phyloP scores from a whole-genome alignment of 2,329 filamentous ascomycete species.

The Graphilbum fragrans region DNA sequence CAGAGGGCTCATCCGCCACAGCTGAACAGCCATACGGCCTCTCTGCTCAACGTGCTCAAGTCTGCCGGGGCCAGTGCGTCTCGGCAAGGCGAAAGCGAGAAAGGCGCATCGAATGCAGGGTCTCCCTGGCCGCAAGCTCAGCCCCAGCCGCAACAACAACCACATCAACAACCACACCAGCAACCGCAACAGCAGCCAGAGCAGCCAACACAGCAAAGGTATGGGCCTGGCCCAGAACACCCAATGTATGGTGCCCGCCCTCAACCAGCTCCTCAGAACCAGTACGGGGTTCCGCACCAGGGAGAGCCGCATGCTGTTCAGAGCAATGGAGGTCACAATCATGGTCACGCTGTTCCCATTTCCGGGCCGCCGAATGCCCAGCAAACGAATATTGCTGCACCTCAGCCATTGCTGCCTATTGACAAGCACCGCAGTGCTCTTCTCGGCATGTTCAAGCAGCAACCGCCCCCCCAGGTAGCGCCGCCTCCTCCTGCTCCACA shows the following conservation, averaged over 20 bases:
- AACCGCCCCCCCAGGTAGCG: conserved; percentile 7
- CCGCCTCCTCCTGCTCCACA: background rate
- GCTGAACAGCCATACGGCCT: conserved; percentile 20
- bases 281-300: background rate
- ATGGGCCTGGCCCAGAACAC: conserved; percentile 2
- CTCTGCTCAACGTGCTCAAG: conserved; percentile 29
- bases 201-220: background rate
- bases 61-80: conserved; percentile 8
- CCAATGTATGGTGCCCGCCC: conserved; percentile 1
- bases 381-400: background rate
- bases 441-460: conserved; percentile 31
- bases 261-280: conserved; percentile 1
- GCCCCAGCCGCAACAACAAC: background rate
- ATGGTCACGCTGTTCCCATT: no score
- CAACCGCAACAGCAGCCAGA: conserved; percentile 1
- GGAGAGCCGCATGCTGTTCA: no score
- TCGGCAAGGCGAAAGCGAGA: background rate
- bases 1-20: background rate
- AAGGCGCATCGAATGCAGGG: no score
- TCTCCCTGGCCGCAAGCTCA: background rate
- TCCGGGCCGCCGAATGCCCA: no score
- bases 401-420: background rate
- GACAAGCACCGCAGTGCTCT: conserved; percentile 10
- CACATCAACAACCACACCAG: background rate
- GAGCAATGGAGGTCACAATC: background rate